Conservation (phyloP, 805 yeast genomes). For the Blastobotrys terrestris region DNA sequence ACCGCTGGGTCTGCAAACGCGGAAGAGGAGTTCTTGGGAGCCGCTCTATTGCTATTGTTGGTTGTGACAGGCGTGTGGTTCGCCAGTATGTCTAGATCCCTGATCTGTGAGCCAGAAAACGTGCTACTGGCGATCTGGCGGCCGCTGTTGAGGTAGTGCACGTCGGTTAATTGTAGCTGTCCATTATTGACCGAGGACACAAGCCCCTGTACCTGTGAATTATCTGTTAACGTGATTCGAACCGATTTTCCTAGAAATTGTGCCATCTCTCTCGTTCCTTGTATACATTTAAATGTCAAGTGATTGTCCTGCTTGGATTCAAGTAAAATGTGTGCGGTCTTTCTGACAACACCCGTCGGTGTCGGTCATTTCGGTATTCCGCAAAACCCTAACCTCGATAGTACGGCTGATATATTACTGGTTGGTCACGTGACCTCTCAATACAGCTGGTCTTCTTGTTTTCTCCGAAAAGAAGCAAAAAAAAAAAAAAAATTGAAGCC, state of each 20-base stretch:
- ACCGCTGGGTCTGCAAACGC: conserved; percentile 9
- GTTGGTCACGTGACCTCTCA: no score
- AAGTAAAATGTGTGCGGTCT: no score
- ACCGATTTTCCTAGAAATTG: conserved; percentile 22
- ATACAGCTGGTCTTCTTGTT: no score
- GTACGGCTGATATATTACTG: no score
- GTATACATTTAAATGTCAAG: not conserved
- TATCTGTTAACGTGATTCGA: conserved; percentile 19
- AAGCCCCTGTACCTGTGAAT: conserved; percentile 15
- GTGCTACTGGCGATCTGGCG: not conserved
- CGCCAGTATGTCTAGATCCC: conserved; percentile 19
- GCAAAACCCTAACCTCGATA: no score
- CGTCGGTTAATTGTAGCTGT: conserved; percentile 14
- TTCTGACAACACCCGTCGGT: no score
- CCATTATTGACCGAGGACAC: conserved; percentile 19
- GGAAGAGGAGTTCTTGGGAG: not conserved
- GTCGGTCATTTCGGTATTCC: no score
- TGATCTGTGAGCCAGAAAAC: conserved; percentile 16
- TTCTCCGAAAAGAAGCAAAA: no score
- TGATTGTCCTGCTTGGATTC: no score
- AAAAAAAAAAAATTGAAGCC: no score
- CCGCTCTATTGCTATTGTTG: not conserved
- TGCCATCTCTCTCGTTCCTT: conserved; percentile 13
- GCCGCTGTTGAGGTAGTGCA: conserved; percentile 14
- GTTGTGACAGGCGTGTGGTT: conserved; percentile 4